Evolutionary conservation across 345 rosid genomes (phyloP), one percentile per base, ranked within the genome.

Genomic region (Hypericum androsaemum): DNA sequence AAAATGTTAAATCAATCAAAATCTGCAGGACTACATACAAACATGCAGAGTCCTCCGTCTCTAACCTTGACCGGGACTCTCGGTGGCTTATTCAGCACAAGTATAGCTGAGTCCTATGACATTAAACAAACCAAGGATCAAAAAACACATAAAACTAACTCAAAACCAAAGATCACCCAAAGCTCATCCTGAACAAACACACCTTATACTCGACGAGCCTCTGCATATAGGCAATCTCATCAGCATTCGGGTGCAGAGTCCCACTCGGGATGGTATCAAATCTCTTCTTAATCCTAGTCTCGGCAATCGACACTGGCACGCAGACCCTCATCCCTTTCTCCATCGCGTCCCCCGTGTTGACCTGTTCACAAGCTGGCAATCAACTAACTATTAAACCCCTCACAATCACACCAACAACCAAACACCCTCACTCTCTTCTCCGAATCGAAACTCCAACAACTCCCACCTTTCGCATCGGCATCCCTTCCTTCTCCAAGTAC

Each of bases 131-230:
- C n/a, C n/a, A 65, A 8, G 0, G 7, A n/a, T 45, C 7, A 69
- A 22, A 55, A 50, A 54, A 51, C 9, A 54, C 44, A 17, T 8
- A 10, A 7, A 7, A 7, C 59, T 12, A 57, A 59, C 10, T 64
- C 0, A 41, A 14, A 22, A 58, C 10, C 5, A 13, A 56, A 12
- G n/a, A 22, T 22, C 32, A 22, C 32, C 32, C 32, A 22, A 22
- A 22, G 32, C 32, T 22, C 32, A 22, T 22, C 32, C 32, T 22
- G 32, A 22, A 22, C 70, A 16, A n/a, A 53, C 70, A 16, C 73
- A 70, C 95, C 94, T 80, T 86, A 76, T 77, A 86, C 72, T 79
- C 79, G 60, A 86, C 95, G 58, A 86, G 97, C 68, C 97, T 86
- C 58, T 73, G 82, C 80, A 89, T 71, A 72, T 86, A 89, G 5